Conservation (phyloP, 176 grass and related monocot genomes). For the Carex littledalei region DNA sequence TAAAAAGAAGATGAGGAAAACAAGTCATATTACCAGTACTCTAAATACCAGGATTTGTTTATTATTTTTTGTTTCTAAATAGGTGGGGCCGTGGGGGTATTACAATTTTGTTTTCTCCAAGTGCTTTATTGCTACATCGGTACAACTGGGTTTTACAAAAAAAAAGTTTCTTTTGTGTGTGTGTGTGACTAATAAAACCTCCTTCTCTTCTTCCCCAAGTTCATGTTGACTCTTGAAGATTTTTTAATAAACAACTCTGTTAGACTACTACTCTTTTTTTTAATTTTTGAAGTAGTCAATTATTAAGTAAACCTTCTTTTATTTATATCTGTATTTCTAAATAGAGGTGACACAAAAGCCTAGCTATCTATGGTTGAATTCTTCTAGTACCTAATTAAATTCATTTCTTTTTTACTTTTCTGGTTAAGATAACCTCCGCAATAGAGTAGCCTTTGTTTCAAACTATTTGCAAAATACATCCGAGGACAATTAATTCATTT, state of each 20-base stretch:
- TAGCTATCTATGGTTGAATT: neutral
- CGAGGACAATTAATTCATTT: no score
- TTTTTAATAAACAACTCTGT: neutral
- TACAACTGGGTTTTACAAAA: neutral
- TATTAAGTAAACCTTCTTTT: neutral
- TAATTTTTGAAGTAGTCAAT: neutral
- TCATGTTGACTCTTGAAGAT: neutral
- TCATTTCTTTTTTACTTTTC: neutral
- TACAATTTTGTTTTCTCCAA: no score
- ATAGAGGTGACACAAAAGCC: neutral
- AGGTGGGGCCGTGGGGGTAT: no score
- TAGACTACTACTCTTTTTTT: neutral
- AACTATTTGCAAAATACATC: no score
- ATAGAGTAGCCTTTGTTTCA: no score
- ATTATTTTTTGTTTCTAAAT: neutral
- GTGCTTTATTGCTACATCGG: neutral
- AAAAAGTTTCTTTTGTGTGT: neutral
- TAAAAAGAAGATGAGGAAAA: no score
- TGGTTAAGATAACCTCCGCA: no score
- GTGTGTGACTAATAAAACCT: neutral
- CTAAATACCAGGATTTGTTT: neutral
- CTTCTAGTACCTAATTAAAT: neutral
- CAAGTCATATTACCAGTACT: neutral
- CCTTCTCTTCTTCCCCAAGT: constrained; percentile 8
- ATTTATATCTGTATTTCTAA: neutral